These are phyloP conservation scores for Colletotrichum nymphaeae DNA, from an alignment of 2,329 filamentous ascomycete species.

Conservation along the genomic window DNA sequence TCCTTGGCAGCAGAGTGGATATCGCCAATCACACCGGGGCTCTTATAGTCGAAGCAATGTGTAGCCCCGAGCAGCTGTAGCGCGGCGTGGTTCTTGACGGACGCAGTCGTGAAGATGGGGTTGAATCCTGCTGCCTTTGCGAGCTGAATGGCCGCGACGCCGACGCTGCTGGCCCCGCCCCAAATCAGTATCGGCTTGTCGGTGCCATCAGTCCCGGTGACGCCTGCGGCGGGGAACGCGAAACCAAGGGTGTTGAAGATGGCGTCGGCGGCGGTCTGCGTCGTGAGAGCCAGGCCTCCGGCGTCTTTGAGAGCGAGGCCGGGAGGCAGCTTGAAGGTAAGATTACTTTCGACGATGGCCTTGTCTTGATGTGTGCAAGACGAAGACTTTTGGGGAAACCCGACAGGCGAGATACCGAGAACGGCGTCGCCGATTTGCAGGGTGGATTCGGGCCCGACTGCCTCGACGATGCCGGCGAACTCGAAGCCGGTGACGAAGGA, in stretches of 20 bases:
- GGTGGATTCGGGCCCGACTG: not conserved
- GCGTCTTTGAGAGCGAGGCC: conserved; percentile 3
- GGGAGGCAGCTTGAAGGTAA: not conserved
- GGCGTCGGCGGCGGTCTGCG: conserved; percentile 9
- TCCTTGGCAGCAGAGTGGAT: not conserved
- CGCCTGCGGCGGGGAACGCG: not conserved
- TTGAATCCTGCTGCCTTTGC: conserved; percentile 43
- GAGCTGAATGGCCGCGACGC: conserved; percentile 49
- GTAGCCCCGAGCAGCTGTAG: conserved; percentile 46
- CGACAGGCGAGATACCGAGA: conserved; percentile 1
- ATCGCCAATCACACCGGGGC: not conserved
- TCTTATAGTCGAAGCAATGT: conserved; percentile 47
- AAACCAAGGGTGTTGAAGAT: conserved; percentile 4
- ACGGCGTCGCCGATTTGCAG: conserved; percentile 5
- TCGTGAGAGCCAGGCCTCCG: not conserved
- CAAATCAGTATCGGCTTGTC: conserved; percentile 45
- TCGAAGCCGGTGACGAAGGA: not conserved
- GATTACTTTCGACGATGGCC: not conserved
- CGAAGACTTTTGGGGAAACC: not conserved
- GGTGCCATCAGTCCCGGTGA: not conserved
- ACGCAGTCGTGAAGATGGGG: conserved; percentile 46
- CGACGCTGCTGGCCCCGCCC: conserved; percentile 49
- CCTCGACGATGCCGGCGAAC: conserved; percentile 3
- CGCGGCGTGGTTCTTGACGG: conserved; percentile 44
- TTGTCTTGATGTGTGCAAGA: conserved; percentile 8